Evolutionary conservation across 2,329 filamentous ascomycete genomes (phyloP).

Genomic region (Trichoderma guizhouense): DNA sequence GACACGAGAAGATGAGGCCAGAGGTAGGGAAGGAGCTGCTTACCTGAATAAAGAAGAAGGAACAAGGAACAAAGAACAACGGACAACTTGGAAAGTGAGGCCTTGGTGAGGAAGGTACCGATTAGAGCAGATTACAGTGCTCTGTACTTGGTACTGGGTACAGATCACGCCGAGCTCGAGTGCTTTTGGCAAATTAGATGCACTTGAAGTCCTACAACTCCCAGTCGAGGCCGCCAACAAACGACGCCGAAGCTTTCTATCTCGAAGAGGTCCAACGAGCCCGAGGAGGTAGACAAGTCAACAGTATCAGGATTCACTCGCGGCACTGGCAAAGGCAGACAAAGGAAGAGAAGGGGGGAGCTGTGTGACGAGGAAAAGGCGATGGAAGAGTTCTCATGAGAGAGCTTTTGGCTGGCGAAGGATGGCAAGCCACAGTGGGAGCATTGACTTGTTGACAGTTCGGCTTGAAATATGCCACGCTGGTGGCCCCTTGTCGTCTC

Average conservation of each 20-base stretch:
- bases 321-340: background rate
- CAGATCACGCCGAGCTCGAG: background rate
- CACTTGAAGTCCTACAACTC: constrained; percentile 8
- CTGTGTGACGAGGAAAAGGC: constrained; percentile 4
- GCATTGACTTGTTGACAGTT: constrained; percentile 15
- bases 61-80: background rate
- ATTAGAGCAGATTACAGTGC: constrained; percentile 1
- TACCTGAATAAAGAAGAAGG: constrained; percentile 9
- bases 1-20: background rate
- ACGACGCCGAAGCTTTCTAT: background rate
- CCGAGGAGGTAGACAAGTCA: background rate
- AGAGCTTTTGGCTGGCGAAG: constrained; percentile 4
- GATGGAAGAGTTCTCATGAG: constrained; percentile 7
- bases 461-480: constrained; percentile 15
- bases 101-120: constrained; percentile 13
- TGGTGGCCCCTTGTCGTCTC: constrained; percentile 4
- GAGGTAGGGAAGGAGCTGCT: constrained; percentile 8
- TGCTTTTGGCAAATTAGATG: background rate
- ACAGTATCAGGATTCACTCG: constrained; percentile 9
- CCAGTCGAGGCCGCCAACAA: background rate
- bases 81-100: background rate
- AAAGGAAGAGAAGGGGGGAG: background rate
- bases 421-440: constrained; percentile 17
- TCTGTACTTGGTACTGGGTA: background rate
- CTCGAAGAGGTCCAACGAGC: background rate